A percentile compares a stretch with the other conserved stretches of the same genome.
phyloP scores from a whole-genome alignment of 345 rosid species.

The Tarenaya hassleriana region DNA sequence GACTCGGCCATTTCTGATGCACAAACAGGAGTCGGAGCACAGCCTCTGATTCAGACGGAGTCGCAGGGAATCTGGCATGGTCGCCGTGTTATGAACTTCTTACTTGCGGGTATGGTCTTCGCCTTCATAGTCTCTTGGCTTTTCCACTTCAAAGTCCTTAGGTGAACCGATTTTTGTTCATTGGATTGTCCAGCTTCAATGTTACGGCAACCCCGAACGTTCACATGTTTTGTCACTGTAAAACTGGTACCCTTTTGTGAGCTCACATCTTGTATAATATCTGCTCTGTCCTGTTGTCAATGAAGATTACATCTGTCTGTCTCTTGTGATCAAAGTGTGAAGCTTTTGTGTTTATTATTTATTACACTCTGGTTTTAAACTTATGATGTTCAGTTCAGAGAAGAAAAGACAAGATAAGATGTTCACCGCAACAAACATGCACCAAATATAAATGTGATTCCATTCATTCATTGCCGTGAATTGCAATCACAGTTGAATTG shows the following conservation, averaged over 20 bases:
- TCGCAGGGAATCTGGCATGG: constrained; percentile 47
- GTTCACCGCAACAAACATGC: too few species aligned
- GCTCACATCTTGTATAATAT: constrained; percentile 30
- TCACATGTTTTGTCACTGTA: constrained; percentile 30
- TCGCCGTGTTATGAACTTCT: constrained; percentile 54
- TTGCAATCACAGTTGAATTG: constrained; percentile 18
- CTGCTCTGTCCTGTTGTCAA: constrained; percentile 12
- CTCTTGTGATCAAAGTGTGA: too few species aligned
- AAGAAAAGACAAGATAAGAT: too few species aligned
- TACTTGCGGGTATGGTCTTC: constrained; percentile 51
- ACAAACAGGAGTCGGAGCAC: constrained; percentile 30
- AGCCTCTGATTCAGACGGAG: constrained; percentile 30
- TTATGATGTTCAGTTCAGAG: too few species aligned
- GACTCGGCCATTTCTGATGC: constrained; percentile 24
- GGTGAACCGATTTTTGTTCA: constrained; percentile 18
- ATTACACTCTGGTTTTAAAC: too few species aligned
- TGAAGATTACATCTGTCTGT: too few species aligned
- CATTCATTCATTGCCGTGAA: constrained; percentile 15
- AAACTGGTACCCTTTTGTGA: constrained; percentile 21
- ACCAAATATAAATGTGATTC: too few species aligned
- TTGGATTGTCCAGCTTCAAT: constrained; percentile 23
- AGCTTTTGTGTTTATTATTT: too few species aligned
- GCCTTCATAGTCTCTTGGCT: constrained; percentile 68
- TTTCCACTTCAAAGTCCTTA: constrained; percentile 42
- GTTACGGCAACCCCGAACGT: too few species aligned